A percentile compares a stretch with the other conserved stretches of the same genome.
phyloP scores from a whole-genome alignment of 306 rosid genomes.

The Cyamopsis tetragonoloba region DNA sequence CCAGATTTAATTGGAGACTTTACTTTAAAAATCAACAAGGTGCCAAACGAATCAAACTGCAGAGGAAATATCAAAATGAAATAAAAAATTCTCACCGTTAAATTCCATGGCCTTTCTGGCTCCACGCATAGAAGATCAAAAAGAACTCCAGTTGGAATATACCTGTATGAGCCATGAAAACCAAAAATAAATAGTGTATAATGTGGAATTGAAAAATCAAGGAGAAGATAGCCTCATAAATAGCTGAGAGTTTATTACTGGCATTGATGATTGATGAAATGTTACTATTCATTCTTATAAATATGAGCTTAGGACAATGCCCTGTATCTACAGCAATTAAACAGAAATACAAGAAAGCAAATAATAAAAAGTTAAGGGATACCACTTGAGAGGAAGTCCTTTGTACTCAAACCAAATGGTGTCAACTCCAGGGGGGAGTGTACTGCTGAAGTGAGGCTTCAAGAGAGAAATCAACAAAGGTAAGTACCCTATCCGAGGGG shows the following conservation, averaged over 20 bases:
- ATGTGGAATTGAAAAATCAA: background rate
- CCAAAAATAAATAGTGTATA: background rate
- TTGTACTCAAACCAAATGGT: conserved; percentile 92
- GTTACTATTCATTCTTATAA: no score
- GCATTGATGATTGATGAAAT: background rate
- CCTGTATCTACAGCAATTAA: background rate
- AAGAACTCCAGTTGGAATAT: conserved; percentile 93
- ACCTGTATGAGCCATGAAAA: conserved; percentile 44
- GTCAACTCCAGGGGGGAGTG: conserved; percentile 88
- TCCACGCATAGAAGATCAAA: conserved; percentile 86
- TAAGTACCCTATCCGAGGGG: conserved; percentile 85
- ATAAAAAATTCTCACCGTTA: conserved; percentile 45
- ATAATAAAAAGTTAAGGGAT: background rate
- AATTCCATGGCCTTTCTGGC: conserved; percentile 95
- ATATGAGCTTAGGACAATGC: background rate
- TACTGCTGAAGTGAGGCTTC: conserved; percentile 68
- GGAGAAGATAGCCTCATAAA: conserved; percentile 4
- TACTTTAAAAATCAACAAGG: background rate
- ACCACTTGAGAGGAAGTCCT: conserved; percentile 94
- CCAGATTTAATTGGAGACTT: background rate
- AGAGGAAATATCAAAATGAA: background rate
- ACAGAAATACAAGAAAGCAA: background rate
- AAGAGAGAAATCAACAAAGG: conserved; percentile 73
- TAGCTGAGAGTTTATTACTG: no score
- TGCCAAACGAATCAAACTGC: background rate